phyloP scores from a whole-genome alignment of 2,329 filamentous ascomycete genomes.

The Neopestalotiopsis rosae region DNA sequence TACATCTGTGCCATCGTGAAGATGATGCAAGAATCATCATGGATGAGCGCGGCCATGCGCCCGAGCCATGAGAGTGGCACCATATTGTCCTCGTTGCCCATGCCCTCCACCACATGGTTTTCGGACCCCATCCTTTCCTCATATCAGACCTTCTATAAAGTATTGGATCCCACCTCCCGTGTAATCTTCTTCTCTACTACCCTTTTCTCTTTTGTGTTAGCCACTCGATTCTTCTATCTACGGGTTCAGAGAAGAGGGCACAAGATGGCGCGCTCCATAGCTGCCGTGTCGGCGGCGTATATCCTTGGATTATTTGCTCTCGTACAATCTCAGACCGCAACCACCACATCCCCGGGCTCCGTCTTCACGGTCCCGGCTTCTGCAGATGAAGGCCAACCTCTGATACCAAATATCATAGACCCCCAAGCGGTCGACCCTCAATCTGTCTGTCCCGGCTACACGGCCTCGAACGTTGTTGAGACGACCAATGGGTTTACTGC shows the following conservation, averaged over 20 bases:
- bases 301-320: constrained; percentile 17
- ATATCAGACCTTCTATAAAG: constrained; percentile 15
- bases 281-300: constrained; percentile 15
- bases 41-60: constrained; percentile 10
- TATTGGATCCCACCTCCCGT: constrained; percentile 7
- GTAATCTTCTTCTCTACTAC: constrained; percentile 10
- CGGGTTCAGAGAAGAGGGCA: constrained; percentile 1
- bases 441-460: constrained; percentile 71
- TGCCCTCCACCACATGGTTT: constrained; percentile 2
- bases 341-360: not conserved
- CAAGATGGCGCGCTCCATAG: constrained; percentile 19
- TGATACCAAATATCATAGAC: constrained; percentile 69
- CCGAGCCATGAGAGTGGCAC: not conserved
- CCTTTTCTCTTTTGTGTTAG: constrained; percentile 10
- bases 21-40: constrained; percentile 2
- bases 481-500: constrained; percentile 67
- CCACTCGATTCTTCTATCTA: constrained; percentile 10
- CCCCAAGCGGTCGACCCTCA: constrained; percentile 68
- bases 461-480: constrained; percentile 62
- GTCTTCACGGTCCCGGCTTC: constrained; percentile 52
- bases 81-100: not conserved
- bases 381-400: constrained; percentile 48
- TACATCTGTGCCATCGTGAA: constrained; percentile 8
- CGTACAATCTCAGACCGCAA: constrained; percentile 13
- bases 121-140: not conserved